Conservation (phyloP, 805 yeast genomes). For the Spathaspora boniae region DNA sequence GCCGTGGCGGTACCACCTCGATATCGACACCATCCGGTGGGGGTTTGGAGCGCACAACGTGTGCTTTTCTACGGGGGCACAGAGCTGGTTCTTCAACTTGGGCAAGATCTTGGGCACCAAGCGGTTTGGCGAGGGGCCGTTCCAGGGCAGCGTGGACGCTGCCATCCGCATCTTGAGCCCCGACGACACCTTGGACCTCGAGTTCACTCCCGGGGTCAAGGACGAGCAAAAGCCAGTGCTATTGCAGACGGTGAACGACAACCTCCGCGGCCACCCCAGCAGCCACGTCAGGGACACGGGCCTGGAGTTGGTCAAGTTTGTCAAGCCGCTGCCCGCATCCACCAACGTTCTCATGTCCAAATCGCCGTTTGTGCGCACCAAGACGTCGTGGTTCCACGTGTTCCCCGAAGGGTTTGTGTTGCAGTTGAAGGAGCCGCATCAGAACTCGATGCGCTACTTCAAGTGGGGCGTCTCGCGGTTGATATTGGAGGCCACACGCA, state of each 20-base stretch:
- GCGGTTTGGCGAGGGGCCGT: slow-evolving; percentile 90
- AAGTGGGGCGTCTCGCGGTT: slow-evolving; percentile 92
- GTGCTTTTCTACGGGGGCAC: slow-evolving; percentile 61
- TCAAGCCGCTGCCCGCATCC: slow-evolving; percentile 27
- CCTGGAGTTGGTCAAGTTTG: slow-evolving; percentile 18
- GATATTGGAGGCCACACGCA: slow-evolving; percentile 73
- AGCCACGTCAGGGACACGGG: too few species aligned
- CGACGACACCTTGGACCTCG: slow-evolving; percentile 59
- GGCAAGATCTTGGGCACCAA: slow-evolving; percentile 88
- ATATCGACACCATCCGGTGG: slow-evolving; percentile 78
- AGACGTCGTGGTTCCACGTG: slow-evolving; percentile 87
- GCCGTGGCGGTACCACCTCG: slow-evolving; percentile 64
- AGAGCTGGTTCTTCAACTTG: slow-evolving; percentile 67
- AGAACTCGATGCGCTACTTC: slow-evolving; percentile 88
- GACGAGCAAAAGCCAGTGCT: slow-evolving; percentile 27
- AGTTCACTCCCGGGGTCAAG: slow-evolving; percentile 31
- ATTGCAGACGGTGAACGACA: slow-evolving; percentile 36
- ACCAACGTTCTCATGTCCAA: slow-evolving; percentile 29
- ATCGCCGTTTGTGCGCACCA: slow-evolving; percentile 56
- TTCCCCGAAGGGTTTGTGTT: slow-evolving; percentile 95
- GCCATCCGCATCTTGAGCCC: slow-evolving; percentile 76
- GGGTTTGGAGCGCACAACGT: slow-evolving; percentile 91
- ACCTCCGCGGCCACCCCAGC: slow-evolving; percentile 5
- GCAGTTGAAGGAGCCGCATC: slow-evolving; percentile 74
- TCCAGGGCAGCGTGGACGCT: slow-evolving; percentile 87